Percentiles rank a stretch among this genome's conserved stretches.
These are phyloP conservation scores for Talaromyces sp. DNA, from an alignment of 2,329 filamentous ascomycete species.

Conservation along the genomic window DNA sequence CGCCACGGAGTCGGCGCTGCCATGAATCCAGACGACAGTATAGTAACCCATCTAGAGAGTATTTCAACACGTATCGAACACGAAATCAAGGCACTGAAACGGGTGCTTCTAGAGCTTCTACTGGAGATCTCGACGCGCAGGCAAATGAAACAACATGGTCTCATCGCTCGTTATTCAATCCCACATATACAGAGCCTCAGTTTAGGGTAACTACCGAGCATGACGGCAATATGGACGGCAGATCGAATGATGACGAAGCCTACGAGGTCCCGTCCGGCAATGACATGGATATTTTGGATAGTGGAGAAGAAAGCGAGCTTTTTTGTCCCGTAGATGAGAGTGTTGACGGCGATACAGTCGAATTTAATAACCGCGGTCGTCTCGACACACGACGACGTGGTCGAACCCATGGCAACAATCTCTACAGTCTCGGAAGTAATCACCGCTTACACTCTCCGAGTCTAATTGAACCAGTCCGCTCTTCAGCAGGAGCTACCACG, in stretches of 20 bases:
- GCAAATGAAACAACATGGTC: slow-evolving; percentile 9
- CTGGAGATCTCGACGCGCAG: slow-evolving; percentile 23
- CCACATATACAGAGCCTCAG: slow-evolving; percentile 23
- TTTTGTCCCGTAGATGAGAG: slow-evolving; percentile 29
- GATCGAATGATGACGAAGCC: slow-evolving; percentile 32
- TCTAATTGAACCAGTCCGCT: slow-evolving; percentile 25
- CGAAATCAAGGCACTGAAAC: slow-evolving; percentile 32
- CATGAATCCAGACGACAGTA: slow-evolving; percentile 27
- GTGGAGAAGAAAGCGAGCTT: slow-evolving; percentile 28
- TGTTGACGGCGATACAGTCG: slow-evolving; percentile 24
- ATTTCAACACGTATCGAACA: slow-evolving; percentile 33
- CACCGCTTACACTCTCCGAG: slow-evolving; percentile 23
- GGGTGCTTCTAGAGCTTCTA: slow-evolving; percentile 15
- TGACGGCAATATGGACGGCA: slow-evolving; percentile 30
- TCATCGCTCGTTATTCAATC: background rate
- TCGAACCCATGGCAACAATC: slow-evolving; percentile 18
- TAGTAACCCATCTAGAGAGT: slow-evolving; percentile 37
- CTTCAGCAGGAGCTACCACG: slow-evolving; percentile 3
- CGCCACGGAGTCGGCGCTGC: slow-evolving; percentile 25
- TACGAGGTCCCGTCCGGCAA: slow-evolving; percentile 20
- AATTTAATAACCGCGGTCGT: slow-evolving; percentile 23
- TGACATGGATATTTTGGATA: slow-evolving; percentile 24
- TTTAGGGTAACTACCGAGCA: slow-evolving; percentile 36
- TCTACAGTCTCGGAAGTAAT: slow-evolving; percentile 18
- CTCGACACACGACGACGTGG: slow-evolving; percentile 25